These are phyloP conservation scores for Phyllostachys edulis DNA, from an alignment of 176 grass and related monocot species.

Conservation along the genomic window DNA sequence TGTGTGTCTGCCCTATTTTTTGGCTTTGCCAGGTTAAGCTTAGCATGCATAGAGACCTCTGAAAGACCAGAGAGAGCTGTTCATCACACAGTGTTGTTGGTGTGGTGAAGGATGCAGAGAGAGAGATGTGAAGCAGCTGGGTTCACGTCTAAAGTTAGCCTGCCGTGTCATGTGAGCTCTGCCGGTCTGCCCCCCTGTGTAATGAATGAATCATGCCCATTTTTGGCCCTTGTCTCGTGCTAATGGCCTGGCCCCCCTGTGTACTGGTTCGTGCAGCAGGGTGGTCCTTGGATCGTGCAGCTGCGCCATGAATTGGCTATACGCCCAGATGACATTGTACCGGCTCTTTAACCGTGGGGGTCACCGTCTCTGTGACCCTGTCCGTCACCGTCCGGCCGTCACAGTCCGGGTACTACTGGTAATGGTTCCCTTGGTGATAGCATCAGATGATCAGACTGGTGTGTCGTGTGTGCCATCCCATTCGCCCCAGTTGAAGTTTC, in stretches of 20 bases:
- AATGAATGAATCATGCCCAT: not conserved
- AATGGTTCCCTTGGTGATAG: not conserved
- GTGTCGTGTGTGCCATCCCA: too few species aligned
- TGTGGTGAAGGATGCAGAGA: not conserved
- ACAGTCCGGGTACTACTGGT: not conserved
- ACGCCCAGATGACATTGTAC: constrained; percentile 6
- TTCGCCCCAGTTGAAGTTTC: not conserved
- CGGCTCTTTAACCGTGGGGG: not conserved
- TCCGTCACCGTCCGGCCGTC: not conserved
- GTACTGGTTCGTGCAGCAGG: not conserved
- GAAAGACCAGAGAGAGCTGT: not conserved
- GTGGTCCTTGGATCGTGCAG: constrained; percentile 23
- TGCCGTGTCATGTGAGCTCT: constrained; percentile 46
- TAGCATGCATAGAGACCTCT: not conserved
- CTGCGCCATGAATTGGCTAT: not conserved
- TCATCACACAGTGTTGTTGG: constrained; percentile 7
- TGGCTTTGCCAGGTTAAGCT: not conserved
- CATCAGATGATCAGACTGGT: not conserved
- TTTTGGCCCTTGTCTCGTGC: constrained; percentile 1
- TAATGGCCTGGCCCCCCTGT: constrained; percentile 13
- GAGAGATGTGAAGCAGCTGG: not conserved
- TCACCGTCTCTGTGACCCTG: not conserved
- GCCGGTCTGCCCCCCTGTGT: not conserved
- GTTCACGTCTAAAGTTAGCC: not conserved
- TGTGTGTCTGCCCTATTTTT: constrained; percentile 14